Base-by-base conservation (phyloP, 1,284 basidiomycete genomes). In the Stereum hirsutum region DNA sequence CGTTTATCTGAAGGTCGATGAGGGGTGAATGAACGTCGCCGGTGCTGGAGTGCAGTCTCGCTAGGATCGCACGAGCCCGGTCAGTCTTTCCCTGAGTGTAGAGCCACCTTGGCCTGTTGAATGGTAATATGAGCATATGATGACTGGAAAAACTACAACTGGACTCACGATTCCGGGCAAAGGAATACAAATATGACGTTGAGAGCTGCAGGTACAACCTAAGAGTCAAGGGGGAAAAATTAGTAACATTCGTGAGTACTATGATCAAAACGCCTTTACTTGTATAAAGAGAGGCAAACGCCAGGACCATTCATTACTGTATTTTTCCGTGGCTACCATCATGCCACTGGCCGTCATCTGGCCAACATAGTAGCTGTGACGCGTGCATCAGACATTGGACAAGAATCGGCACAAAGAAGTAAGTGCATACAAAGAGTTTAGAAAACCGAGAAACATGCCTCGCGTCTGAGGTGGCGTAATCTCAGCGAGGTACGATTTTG, bases 401-500 rank as follows among this genome's bases (percentile, higher is more conserved):
- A 7, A 24, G 24, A 23, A 41, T 15, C n/a, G 36, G 14, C 24
- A 27, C 19, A 12, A 24, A 43, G 30, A 19, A 8, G 46, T 14
- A 17, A 39, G n/a, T n/a, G n/a, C 63, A 44, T 42, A 70, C 66
- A 70, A 71, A 19, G 68, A 71, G 46, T 70, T 72, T 32, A 71
- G 54, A 44, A 74, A 65, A 6, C 74, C 74, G 43, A 76, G 60
- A 51, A 68, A 75, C 14, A 68, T 63, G 14, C 74, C 75, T 21
- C 75, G 66, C 33, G 63, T 64, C 44, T 69, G 65, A 5, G 74
- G 69, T 3, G 68, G 68, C 5, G 70, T 63, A 47, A 77, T 64
- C 54, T 77, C 74, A 4, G 70, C 69, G 12, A 76, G 57, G 50
- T 70, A 76, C 3, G 68, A 68, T 53, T 74, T 75, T 4, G 70